A percentile compares a stretch with the other conserved stretches of the same genome.
These are phyloP conservation scores for Linnemannia zychae DNA, from an alignment of 192 early-diverging fungal genomes.

Conservation along the genomic window DNA sequence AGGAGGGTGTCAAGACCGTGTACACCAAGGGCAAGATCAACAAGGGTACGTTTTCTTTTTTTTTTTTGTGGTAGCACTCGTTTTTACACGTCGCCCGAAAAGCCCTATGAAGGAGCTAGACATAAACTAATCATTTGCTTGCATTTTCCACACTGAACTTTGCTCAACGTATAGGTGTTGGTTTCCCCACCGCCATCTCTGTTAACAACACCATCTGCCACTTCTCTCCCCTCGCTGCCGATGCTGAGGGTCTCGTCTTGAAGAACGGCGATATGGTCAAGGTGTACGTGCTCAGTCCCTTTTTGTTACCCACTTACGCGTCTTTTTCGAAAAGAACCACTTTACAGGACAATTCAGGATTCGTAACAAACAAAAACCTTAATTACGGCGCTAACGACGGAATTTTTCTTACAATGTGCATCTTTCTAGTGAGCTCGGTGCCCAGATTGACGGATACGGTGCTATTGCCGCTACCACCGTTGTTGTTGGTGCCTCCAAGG, in stretches of 20 bases:
- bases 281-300: conserved; percentile 69
- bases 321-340: neutral
- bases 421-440: conserved; percentile 77
- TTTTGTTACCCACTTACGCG: neutral
- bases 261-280: conserved; percentile 91
- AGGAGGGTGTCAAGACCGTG: conserved; percentile 81
- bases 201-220: conserved; percentile 89
- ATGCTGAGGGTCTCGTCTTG: conserved; percentile 73
- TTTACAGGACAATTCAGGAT: neutral
- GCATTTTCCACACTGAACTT: neutral
- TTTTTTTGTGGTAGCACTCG: too few relatives aligned
- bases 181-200: conserved; percentile 89
- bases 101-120: neutral
- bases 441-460: conserved; percentile 94
- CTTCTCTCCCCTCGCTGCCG: conserved; percentile 85
- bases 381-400: neutral
- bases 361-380: neutral
- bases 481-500: conserved; percentile 86
- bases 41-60: conserved; percentile 68
- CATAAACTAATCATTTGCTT: neutral
- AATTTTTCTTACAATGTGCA: neutral
- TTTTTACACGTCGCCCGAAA: too few relatives aligned
- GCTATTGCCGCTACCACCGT: conserved; percentile 86
- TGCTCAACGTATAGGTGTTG: conserved; percentile 69
- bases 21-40: conserved; percentile 83